Base-by-base conservation (phyloP, 495 filamentous ascomycete genomes). In the Cenococcum geophilum region DNA sequence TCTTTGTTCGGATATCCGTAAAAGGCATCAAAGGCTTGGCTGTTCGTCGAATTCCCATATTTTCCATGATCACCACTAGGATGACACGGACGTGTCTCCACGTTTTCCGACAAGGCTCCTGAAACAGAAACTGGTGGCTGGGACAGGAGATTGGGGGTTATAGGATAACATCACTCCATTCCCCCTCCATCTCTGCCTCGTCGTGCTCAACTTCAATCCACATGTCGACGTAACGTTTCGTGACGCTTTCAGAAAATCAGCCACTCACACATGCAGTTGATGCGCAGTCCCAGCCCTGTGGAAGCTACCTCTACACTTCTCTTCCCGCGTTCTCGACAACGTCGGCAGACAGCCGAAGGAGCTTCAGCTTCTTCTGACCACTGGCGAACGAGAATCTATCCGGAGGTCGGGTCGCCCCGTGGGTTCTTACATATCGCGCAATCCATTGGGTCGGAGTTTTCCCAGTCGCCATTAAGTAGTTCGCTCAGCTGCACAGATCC, bases 31-130 rank as follows among this genome's bases (percentile, higher is more conserved):
- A 32, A 6, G 49, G n/a, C 21, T 23, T 52, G 49, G 16, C 25
- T 16, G 20, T 16, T 21, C 20, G 21, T 52, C n/a, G 14, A n/a
- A 18, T 22, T 8, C 9, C 23, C 49, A 4, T 52, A n/a, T 8
- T 22, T 8, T 16, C 23, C 49, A 4, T 52, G 49, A 52, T 52
- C 49, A 25, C 8, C 49, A 4, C 49, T 20, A 25, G 49, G 49
- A 52, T 52, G 49, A 23, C 49, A 52, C 20, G 49, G 49, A 27
- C 49, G 16, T 9, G 14, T 23, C 21, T 32, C 49, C 49, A 52
- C 49, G 49, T 52, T 52, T 52, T 45, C 27, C 6, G 40, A 2
- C 40, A 45, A 45, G 40, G 40, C 40, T 45, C 40, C 40, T 32
- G 40, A 45, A 45, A 45, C 40, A 45, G 18, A 16, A 45, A 16